Conservation (phyloP, 2,329 filamentous ascomycete genomes). For the Aspergillus jensenii region DNA sequence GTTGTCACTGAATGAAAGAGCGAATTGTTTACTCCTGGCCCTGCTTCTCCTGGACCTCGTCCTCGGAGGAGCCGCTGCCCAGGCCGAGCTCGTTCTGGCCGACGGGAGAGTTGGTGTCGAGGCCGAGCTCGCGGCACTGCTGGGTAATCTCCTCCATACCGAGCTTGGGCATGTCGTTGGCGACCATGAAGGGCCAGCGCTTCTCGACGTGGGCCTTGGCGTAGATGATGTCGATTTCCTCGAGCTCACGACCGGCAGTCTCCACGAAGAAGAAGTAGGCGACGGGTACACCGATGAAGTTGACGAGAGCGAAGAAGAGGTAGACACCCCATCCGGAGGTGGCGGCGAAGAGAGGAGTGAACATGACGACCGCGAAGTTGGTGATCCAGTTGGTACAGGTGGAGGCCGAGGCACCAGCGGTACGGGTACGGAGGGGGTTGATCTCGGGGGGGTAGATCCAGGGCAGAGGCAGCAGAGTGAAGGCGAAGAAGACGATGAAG, state of each 20-base stretch:
- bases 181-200: conserved; percentile 28
- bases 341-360: conserved; percentile 39
- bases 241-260: conserved; percentile 43
- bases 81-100: neutral
- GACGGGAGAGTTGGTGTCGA: conserved; percentile 10
- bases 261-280: conserved; percentile 55
- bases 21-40: neutral
- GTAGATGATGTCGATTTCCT: conserved; percentile 42
- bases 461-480: conserved; percentile 61
- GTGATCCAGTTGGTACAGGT: conserved; percentile 55
- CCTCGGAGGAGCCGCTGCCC: neutral
- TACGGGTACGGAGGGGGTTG: conserved; percentile 54
- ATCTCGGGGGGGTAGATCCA: conserved; percentile 54
- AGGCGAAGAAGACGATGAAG: conserved; percentile 67
- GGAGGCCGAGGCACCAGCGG: conserved; percentile 52
- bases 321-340: conserved; percentile 39
- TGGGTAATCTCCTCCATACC: conserved; percentile 25
- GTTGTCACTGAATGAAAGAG: neutral
- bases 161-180: conserved; percentile 32
- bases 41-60: neutral
- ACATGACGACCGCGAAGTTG: conserved; percentile 55
- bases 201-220: conserved; percentile 40
- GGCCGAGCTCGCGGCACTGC: conserved; percentile 25
- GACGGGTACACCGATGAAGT: conserved; percentile 46
- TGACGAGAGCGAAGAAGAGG: conserved; percentile 41